Evolutionary conservation across 768 basidiomycete genomes (phyloP), one percentile per base, ranked within the genome.

Genomic region (Lentinula detonsa): DNA sequence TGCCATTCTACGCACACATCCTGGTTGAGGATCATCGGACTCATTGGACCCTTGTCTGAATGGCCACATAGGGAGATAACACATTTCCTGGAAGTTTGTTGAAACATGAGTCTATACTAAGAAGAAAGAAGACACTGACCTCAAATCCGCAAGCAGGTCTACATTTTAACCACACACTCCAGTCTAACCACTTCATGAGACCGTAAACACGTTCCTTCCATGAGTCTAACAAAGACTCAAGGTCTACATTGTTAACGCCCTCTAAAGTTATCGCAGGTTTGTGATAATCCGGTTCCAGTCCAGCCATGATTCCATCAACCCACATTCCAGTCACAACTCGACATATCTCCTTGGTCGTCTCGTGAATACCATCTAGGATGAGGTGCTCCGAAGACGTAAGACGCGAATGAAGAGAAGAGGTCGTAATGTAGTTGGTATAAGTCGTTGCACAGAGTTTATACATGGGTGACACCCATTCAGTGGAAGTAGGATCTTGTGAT

Each of bases 371-470:
- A n/a, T 43, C 31, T 16, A 69, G 62, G 16, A 69, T 58, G 13
- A 67, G 63, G 3, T 46, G 16, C 49, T 69, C 68, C 37, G 66
- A 63, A 15, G 61, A 5, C 16, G 68, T 67, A 5, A 66, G 64
- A 7, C 34, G 54, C n/a, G 42, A 16, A 31, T 61, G 49, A 50
- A 68, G 53, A 0, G 33, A 49, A 37, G 28, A 53, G 40, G 31
- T 59, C 6, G 37, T 56, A 15, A 75, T 64, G 52, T 69, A 68
- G 16, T 60, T 57, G 2, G 72, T 72, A 63, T 76, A 75, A 3
- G 75, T 67, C 0, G 68, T 69, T 2, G 74, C 65, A 48, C 77
- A 78, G 8, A 66, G 58, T 57, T 70, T 61, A 63, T 69, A 76
- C 0, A 75, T 66, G 3, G 73, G 73, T 0, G 65, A 46, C 10